Percentiles rank a stretch among this genome's conserved stretches.
phyloP scores from a whole-genome alignment of 2,329 filamentous ascomycete species.

The Neofusicoccum kwambonambiense region DNA sequence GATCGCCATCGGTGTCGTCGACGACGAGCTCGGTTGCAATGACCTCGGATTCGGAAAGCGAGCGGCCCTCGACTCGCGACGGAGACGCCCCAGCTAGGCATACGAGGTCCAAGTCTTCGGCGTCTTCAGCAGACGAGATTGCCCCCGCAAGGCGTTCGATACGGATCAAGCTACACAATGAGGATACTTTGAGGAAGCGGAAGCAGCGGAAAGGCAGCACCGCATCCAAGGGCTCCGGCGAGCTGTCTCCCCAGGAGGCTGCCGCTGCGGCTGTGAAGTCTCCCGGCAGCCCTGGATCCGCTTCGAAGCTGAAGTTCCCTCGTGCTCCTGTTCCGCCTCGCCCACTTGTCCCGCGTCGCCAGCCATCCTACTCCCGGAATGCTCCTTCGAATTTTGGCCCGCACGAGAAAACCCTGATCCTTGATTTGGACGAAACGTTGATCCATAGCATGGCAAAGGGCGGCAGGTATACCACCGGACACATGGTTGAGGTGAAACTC shows the following conservation, averaged over 20 bases:
- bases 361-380: slow-evolving; percentile 75
- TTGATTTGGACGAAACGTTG: slow-evolving; percentile 94
- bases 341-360: slow-evolving; percentile 82
- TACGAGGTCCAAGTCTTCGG: slow-evolving; percentile 61
- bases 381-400: slow-evolving; percentile 36
- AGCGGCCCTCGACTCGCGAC: slow-evolving; percentile 30
- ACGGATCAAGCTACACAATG: slow-evolving; percentile 83
- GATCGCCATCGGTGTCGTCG: slow-evolving; percentile 43
- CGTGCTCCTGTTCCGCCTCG: slow-evolving; percentile 85
- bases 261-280: slow-evolving; percentile 83
- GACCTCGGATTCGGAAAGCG: slow-evolving; percentile 63
- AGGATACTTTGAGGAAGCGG: slow-evolving; percentile 70
- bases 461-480: slow-evolving; percentile 89
- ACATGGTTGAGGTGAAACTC: slow-evolving; percentile 97
- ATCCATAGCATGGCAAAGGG: slow-evolving; percentile 99
- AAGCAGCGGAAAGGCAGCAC: slow-evolving; percentile 63
- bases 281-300: slow-evolving; percentile 72
- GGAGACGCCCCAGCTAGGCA: slow-evolving; percentile 52
- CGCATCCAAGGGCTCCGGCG: slow-evolving; percentile 26
- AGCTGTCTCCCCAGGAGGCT: slow-evolving; percentile 40
- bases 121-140: slow-evolving; percentile 58
- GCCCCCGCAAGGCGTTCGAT: slow-evolving; percentile 75
- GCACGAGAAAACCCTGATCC: slow-evolving; percentile 83
- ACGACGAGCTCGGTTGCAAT: slow-evolving; percentile 60
- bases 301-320: slow-evolving; percentile 70